phyloP scores from a whole-genome alignment of 2,329 filamentous ascomycete species.

The Neofusicoccum kwambonambiense region DNA sequence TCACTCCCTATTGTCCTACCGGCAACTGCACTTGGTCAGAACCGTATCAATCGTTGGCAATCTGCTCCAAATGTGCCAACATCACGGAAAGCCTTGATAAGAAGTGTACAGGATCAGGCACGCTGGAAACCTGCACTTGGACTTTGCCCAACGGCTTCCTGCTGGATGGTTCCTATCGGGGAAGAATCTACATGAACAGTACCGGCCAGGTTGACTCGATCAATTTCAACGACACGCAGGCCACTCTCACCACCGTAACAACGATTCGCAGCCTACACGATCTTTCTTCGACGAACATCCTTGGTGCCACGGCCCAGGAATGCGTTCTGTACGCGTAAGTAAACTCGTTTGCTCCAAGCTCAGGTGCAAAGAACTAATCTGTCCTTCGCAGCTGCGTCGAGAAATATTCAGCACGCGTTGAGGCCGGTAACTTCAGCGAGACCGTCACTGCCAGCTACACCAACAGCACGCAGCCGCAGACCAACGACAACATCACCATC shows the following conservation, averaged over 20 bases:
- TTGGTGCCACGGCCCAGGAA: neutral
- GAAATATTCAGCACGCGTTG: neutral
- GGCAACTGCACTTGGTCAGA: conserved; percentile 20
- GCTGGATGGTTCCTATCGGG: neutral
- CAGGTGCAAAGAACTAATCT: neutral
- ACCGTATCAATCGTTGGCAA: conserved; percentile 15
- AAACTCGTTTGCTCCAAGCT: neutral
- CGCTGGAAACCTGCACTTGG: neutral
- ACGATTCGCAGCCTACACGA: conserved; percentile 4
- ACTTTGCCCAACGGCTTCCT: neutral
- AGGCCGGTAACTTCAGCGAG: neutral
- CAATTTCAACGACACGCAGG: conserved; percentile 1
- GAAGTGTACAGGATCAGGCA: neutral
- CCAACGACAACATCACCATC: neutral
- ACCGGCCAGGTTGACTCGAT: neutral
- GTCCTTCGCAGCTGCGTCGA: neutral
- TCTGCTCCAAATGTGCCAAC: conserved; percentile 18
- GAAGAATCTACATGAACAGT: neutral
- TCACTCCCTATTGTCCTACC: conserved; percentile 14
- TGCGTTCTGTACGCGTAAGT: conserved; percentile 10
- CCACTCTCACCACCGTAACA: neutral
- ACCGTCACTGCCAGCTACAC: neutral
- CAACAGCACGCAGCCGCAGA: neutral
- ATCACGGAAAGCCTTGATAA: conserved; percentile 9
- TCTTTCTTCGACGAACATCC: neutral